Conservation (phyloP, 169 alveolate species). For the Cryptosporidium bovis region DNA sequence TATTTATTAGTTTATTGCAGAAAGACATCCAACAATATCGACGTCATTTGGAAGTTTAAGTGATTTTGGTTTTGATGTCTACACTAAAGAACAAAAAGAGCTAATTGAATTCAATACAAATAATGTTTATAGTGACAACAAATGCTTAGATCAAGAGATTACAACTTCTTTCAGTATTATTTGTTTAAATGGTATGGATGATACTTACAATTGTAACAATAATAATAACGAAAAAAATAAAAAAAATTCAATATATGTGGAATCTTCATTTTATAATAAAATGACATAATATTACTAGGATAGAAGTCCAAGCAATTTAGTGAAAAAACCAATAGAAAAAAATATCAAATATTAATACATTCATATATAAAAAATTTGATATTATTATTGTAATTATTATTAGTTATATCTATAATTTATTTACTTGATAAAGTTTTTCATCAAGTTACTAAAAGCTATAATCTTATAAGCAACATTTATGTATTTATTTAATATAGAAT, state of each 20-base stretch:
- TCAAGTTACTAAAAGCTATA: slow-evolving; percentile 52
- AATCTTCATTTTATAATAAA: slow-evolving; percentile 44
- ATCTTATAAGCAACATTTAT: slow-evolving; percentile 68
- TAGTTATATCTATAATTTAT: not conserved
- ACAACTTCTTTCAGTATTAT: too few relatives aligned
- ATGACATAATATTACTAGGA: slow-evolving; percentile 21
- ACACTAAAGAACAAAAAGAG: slow-evolving; percentile 55
- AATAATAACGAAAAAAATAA: too few relatives aligned
- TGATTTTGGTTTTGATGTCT: slow-evolving; percentile 6
- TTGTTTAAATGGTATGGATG: too few relatives aligned
- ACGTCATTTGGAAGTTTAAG: slow-evolving; percentile 48
- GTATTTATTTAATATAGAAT: slow-evolving; percentile 28
- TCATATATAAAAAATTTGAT: not conserved
- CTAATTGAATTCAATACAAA: slow-evolving; percentile 47
- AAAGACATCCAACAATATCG: slow-evolving; percentile 20
- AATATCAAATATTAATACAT: not conserved
- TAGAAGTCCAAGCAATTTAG: not conserved
- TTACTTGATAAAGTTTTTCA: slow-evolving; percentile 55
- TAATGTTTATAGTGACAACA: not conserved
- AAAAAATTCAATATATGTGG: slow-evolving; percentile 23
- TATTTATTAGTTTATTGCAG: slow-evolving; percentile 38
- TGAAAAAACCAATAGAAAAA: not conserved
- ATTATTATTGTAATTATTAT: not conserved
- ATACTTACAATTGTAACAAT: too few relatives aligned
- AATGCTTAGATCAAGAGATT: too few relatives aligned